A percentile compares a stretch with the other conserved stretches of the same genome.
Conservation (phyloP, 306 rosid species). For the Vicia villosa region DNA sequence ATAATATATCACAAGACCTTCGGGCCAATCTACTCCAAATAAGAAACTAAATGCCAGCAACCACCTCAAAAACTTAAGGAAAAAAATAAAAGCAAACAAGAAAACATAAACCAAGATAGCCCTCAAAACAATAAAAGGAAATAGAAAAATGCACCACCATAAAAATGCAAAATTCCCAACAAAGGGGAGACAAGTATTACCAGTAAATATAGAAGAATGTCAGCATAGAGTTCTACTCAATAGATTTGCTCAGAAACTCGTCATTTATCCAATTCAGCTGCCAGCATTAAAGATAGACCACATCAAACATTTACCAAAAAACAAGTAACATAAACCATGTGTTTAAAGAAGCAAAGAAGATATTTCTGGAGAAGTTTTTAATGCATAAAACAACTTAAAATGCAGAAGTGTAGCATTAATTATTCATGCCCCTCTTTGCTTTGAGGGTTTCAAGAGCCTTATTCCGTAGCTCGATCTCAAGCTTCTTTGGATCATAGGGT, state of each 20-base stretch:
- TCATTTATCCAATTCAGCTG: conserved; percentile 59
- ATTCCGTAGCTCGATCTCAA: conserved; percentile 87
- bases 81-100: background rate
- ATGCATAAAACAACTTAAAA: conserved; percentile 40
- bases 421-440: conserved; percentile 53
- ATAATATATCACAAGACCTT: conserved; percentile 40
- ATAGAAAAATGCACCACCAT: conserved; percentile 26
- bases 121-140: conserved; percentile 29
- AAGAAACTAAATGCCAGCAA: conserved; percentile 38
- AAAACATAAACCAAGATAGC: conserved; percentile 18
- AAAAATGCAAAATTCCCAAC: conserved; percentile 43
- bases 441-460: conserved; percentile 87
- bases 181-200: conserved; percentile 51
- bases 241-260: conserved; percentile 57
- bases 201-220: conserved; percentile 49
- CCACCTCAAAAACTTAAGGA: conserved; percentile 5
- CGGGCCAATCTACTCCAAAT: conserved; percentile 37
- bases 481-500: conserved; percentile 63
- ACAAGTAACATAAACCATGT: conserved; percentile 38
- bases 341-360: conserved; percentile 36
- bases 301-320: conserved; percentile 51
- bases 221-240: conserved; percentile 54
- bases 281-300: conserved; percentile 56
- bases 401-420: conserved; percentile 35
- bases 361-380: conserved; percentile 41